Base-by-base conservation (phyloP, 2,329 filamentous ascomycete genomes). In the Fusarium sp. region DNA sequence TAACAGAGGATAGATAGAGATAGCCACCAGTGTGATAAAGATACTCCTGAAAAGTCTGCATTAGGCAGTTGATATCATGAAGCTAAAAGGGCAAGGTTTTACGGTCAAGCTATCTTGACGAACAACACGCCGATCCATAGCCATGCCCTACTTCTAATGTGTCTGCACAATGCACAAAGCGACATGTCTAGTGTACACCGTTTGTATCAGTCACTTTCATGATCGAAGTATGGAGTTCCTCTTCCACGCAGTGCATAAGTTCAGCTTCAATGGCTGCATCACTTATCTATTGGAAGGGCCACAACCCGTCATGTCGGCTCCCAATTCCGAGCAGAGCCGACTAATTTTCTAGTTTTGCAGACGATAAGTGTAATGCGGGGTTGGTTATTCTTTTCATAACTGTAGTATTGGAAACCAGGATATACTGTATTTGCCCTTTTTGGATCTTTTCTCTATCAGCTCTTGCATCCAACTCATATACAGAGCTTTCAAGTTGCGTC, bases 321-420 rank as follows among this genome's bases (percentile, higher is more conserved):
- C 17, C 17, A 27, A 17, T 63, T 30, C 59, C 60, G 60, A 64
- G 23, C 27, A 48, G 33, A 57, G 59, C 59, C 45, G 51, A 27
- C 30, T 46, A 62, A 45, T 47, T 56, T 35, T 33, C 39, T 62
- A 53, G 59, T 47, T 44, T 37, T 45, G 17, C 15, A 43, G 40
- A 62, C 40, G 58, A 63, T 88, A 87, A 57, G 65, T 27, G 23
- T 15, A 44, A 62, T 66, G 65, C 65, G 65, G 65, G 65, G 65
- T 69, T 67, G 56, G 37, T 63, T 49, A 20, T 49, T 56, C 27
- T 22, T 57, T 41, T 63, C 22, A 40, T n/a, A 22, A 22, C 9
- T 33, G 22, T 17, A 47, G 13, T 33, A 33, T 43, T 48, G 13
- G 14, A 37, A 65, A 32, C 27, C 51, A 53, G 50, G 27, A 65